A percentile compares a stretch with the other conserved stretches of the same genome.
Conservation (phyloP, 768 basidiomycete species). For the Lactarius trivialis region DNA sequence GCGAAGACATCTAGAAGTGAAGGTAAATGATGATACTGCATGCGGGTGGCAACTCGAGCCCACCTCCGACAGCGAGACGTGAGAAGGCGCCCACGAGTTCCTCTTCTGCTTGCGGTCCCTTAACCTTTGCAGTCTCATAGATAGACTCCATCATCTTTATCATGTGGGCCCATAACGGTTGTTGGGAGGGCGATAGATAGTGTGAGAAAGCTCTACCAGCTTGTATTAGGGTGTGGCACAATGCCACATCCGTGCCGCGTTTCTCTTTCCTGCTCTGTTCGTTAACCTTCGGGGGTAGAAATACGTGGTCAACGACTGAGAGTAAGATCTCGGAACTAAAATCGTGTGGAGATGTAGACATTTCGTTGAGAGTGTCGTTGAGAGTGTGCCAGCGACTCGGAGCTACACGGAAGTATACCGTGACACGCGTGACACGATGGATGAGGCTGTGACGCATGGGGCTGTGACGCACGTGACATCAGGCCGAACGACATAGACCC, state of each 20-base stretch:
- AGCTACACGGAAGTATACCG: too few species aligned
- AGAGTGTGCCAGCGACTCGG: too few species aligned
- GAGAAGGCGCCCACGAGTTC: not conserved
- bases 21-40: not conserved
- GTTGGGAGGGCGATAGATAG: not conserved
- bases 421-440: too few species aligned
- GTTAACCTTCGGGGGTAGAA: slow-evolving; percentile 11
- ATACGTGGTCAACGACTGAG: slow-evolving; percentile 8
- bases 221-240: slow-evolving; percentile 8
- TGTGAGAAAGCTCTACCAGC: not conserved
- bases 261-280: not conserved
- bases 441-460: too few species aligned
- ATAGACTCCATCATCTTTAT: slow-evolving; percentile 1
- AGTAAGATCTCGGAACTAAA: not conserved
- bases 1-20: not conserved
- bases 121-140: not conserved
- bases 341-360: not conserved
- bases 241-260: not conserved
- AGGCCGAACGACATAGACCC: slow-evolving; percentile 22
- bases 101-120: not conserved
- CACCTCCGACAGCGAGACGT: not conserved
- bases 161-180: not conserved
- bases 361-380: not conserved
- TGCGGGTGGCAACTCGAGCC: not conserved
- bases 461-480: too few species aligned